Conservation (phyloP, 2,329 filamentous ascomycete genomes). For the Diplodia corticola region DNA sequence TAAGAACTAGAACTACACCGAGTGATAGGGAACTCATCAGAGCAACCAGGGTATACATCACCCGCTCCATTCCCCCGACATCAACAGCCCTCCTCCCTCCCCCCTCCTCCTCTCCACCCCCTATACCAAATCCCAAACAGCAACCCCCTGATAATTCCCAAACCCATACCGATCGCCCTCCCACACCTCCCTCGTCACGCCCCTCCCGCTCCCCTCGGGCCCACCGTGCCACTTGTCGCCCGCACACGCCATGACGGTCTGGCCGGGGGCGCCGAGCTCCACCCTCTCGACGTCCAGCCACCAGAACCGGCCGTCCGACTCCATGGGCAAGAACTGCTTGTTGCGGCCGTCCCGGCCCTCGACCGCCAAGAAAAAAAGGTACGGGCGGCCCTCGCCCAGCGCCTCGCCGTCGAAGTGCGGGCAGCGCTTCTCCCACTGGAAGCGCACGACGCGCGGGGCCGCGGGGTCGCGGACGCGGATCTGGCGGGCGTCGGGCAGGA, state of each 20-base stretch:
- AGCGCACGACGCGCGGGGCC: constrained; percentile 58
- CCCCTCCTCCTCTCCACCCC: not conserved
- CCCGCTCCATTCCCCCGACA: not conserved
- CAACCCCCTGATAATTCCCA: constrained; percentile 10
- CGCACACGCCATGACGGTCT: constrained; percentile 8
- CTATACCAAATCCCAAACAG: constrained; percentile 10
- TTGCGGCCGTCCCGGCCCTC: constrained; percentile 62
- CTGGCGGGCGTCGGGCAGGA: constrained; percentile 61
- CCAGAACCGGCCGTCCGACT: constrained; percentile 75
- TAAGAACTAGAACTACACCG: not conserved
- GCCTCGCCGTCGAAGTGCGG: constrained; percentile 77
- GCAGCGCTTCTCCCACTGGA: constrained; percentile 78
- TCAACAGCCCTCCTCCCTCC: not conserved
- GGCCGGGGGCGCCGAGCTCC: constrained; percentile 50
- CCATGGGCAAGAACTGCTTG: constrained; percentile 66
- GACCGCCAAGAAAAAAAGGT: constrained; percentile 68
- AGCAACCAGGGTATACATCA: not conserved
- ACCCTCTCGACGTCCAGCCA: constrained; percentile 68
- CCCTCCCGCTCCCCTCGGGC: constrained; percentile 18
- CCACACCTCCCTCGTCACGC: constrained; percentile 20
- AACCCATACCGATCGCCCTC: constrained; percentile 19
- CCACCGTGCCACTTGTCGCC: constrained; percentile 18
- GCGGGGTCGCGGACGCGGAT: constrained; percentile 59
- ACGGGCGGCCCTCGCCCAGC: constrained; percentile 65
- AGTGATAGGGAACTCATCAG: not conserved